Percentiles rank a stretch among this genome's conserved stretches.
Conservation (phyloP, 805 yeast genomes). For the Saturnispora hagleri region DNA sequence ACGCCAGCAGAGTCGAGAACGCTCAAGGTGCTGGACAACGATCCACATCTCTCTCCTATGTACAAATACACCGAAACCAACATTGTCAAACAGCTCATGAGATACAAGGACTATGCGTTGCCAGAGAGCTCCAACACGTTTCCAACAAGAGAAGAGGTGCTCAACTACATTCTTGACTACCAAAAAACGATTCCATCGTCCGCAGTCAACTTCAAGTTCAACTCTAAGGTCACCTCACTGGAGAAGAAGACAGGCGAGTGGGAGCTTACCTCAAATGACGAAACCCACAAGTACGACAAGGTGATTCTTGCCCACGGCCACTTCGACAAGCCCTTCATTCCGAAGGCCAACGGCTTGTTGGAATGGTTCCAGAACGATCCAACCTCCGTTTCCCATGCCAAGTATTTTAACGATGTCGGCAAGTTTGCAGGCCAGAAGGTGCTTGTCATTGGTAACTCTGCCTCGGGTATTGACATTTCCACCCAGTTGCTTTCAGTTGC, state of each 20-base stretch:
- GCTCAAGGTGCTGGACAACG: constrained; percentile 14
- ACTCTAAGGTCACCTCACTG: constrained; percentile 40
- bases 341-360: constrained; percentile 33
- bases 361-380: constrained; percentile 27
- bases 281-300: constrained; percentile 22
- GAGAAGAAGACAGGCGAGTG: constrained; percentile 23
- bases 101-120: constrained; percentile 23
- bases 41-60: constrained; percentile 25
- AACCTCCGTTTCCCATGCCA: constrained; percentile 34
- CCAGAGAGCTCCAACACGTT: constrained; percentile 38
- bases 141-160: constrained; percentile 54
- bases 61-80: constrained; percentile 29
- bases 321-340: constrained; percentile 38
- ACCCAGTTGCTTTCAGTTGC: constrained; percentile 26
- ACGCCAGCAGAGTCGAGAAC: constrained; percentile 12
- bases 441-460: constrained; percentile 37
- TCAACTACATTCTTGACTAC: constrained; percentile 50
- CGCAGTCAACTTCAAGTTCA: constrained; percentile 27
- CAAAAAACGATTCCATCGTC: constrained; percentile 32
- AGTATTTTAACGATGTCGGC: constrained; percentile 30
- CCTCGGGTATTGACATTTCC: constrained; percentile 61
- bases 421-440: constrained; percentile 30
- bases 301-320: constrained; percentile 41
- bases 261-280: constrained; percentile 17
- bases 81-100: constrained; percentile 26